A percentile compares a stretch with the other conserved stretches of the same genome.
Evolutionary conservation across 768 basidiomycete species (phyloP).

Genomic region (Steccherinum ochraceum): DNA sequence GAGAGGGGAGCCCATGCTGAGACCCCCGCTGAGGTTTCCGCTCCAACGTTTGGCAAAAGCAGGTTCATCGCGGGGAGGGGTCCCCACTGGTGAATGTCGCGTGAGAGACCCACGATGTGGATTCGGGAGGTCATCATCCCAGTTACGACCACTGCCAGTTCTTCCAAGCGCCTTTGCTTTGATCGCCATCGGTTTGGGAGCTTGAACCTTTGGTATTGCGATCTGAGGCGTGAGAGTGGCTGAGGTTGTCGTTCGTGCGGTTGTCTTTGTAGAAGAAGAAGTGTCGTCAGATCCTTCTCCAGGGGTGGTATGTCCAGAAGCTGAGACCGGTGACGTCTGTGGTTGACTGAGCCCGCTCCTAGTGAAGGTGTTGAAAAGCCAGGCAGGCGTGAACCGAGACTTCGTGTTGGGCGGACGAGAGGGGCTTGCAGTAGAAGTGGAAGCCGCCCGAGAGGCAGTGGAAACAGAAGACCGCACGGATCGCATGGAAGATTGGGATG

Average conservation of each 20-base stretch:
- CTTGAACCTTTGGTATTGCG: not conserved
- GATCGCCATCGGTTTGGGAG: conserved; percentile 38
- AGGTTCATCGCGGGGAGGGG: conserved; percentile 67
- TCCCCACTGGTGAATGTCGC: conserved; percentile 58
- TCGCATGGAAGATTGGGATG: conserved; percentile 61
- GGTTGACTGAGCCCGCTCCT: conserved; percentile 57
- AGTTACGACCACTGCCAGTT: conserved; percentile 42
- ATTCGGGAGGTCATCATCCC: conserved; percentile 49
- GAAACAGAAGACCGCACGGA: conserved; percentile 48
- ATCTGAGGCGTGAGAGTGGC: conserved; percentile 19
- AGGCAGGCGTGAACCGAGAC: conserved; percentile 66
- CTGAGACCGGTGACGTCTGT: conserved; percentile 51
- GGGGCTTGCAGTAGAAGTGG: conserved; percentile 28
- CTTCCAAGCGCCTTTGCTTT: conserved; percentile 24
- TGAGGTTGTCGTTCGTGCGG: conserved; percentile 1
- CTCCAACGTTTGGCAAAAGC: conserved; percentile 48
- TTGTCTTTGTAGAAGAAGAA: conserved; percentile 6
- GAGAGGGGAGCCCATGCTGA: conserved; percentile 39
- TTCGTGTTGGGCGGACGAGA: conserved; percentile 26
- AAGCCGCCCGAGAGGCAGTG: conserved; percentile 18
- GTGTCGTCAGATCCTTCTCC: not conserved
- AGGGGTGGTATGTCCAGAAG: conserved; percentile 33
- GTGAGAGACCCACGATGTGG: conserved; percentile 43
- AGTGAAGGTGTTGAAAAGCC: conserved; percentile 70
- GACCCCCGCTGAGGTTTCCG: conserved; percentile 32